Base-by-base conservation (phyloP, 108 stramenopile genomes). In the Seminavis robusta region DNA sequence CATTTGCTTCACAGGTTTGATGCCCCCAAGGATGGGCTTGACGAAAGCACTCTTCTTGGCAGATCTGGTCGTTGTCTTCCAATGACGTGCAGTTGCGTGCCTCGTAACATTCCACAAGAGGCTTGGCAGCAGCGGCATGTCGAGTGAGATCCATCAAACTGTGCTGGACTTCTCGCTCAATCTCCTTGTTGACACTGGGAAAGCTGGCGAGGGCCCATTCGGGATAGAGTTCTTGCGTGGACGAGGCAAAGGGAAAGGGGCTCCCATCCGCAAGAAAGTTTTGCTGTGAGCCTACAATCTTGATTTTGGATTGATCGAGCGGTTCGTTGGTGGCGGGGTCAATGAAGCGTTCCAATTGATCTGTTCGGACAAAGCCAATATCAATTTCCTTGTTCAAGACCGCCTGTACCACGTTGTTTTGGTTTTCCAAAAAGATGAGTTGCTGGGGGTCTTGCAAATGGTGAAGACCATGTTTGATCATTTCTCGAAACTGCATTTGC, bases 361-460 rank as follows among this genome's bases (percentile, higher is more conserved):
- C 62, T n/a, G 73, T 68, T 34, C 61, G 60, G 8, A 68, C 49
- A 56, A 74, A 74, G 6, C 73, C 73, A 20, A 63, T 61, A 28
- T 74, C 73, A 30, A 65, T 68, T 4, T 47, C 24, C 9, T 62
- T 61, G 10, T 33, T 32, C 24, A 74, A 29, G 2, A 74, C 66
- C 23, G 67, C 73, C 4, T 45, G 19, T 1, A 74, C 67, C 20
- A 74, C 44, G 11, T 63, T 27, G 8, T 9, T 26, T 41, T 74
- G 73, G 29, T 67, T 55, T 6, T 30, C 32, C 9, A 62, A 60
- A 40, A 74, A 74, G 0, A 74, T 48, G 9, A 74, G 5, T 37
- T 67, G 66, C 23, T 42, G 38, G 0, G 67, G 66, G 29, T 52
- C 73, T 17, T 63, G 41, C 6, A 74, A 17, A 31, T 63, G 58